Conservation (phyloP, 1,139 yeast genomes). For the Candida labiduridarum region DNA sequence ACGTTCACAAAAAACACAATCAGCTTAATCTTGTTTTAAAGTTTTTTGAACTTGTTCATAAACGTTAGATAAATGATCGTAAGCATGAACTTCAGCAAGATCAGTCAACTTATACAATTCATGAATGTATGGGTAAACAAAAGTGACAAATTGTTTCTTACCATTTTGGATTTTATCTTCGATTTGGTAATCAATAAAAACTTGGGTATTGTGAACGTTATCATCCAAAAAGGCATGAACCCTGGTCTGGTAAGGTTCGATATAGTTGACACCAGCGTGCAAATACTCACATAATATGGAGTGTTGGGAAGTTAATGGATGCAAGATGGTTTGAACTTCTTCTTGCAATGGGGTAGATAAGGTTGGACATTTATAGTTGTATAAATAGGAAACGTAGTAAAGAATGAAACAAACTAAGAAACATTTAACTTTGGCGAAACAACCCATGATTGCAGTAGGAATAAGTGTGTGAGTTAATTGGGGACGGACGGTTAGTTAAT, state of each 20-base stretch:
- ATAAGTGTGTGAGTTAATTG: background rate
- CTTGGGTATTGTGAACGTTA: conserved; percentile 40
- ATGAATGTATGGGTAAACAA: conserved; percentile 29
- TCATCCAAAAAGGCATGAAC: conserved; percentile 36
- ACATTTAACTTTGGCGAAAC: conserved; percentile 25
- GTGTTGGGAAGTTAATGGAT: conserved; percentile 41
- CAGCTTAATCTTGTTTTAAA: conserved; percentile 14
- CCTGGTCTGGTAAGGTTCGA: conserved; percentile 34
- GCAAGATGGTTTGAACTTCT: conserved; percentile 32
- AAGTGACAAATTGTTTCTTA: conserved; percentile 19
- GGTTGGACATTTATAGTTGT: conserved; percentile 43
- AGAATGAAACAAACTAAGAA: conserved; percentile 31
- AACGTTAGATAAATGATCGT: conserved; percentile 18
- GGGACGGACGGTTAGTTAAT: too few relatives aligned
- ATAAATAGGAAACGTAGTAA: conserved; percentile 41
- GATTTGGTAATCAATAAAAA: conserved; percentile 37
- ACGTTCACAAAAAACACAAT: background rate
- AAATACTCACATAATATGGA: conserved; percentile 36
- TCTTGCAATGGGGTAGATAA: conserved; percentile 33
- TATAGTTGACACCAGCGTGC: conserved; percentile 29
- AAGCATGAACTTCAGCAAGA: conserved; percentile 26
- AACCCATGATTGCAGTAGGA: conserved; percentile 10
- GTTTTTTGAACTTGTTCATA: conserved; percentile 13
- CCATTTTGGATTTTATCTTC: conserved; percentile 29
- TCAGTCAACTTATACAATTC: conserved; percentile 31